Evolutionary conservation across 768 basidiomycete genomes (phyloP).

Genomic region (Hemileccinum rubropunctum): DNA sequence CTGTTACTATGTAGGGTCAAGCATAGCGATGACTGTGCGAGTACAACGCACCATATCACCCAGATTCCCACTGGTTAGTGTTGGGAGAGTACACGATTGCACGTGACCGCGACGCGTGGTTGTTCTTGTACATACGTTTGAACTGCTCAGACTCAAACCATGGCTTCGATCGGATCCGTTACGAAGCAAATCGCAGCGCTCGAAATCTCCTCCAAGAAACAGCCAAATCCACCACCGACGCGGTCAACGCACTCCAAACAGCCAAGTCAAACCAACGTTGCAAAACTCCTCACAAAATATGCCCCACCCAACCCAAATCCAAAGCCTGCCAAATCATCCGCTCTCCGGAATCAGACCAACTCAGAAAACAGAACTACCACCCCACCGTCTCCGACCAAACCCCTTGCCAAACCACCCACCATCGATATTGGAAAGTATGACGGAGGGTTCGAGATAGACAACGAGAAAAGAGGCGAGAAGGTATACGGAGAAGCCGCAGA

Average conservation of each 20-base stretch:
- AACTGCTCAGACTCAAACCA: slow-evolving; percentile 7
- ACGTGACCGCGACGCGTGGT: no score
- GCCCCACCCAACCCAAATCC: slow-evolving; percentile 55
- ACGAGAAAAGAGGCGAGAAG: slow-evolving; percentile 71
- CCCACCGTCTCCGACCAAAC: slow-evolving; percentile 23
- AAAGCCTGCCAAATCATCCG: slow-evolving; percentile 36
- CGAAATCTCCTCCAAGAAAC: slow-evolving; percentile 57
- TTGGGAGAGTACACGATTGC: no score
- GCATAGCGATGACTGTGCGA: no score
- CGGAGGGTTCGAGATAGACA: slow-evolving; percentile 92
- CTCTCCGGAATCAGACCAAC: slow-evolving; percentile 40
- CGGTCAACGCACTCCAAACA: slow-evolving; percentile 47
- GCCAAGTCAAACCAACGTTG: slow-evolving; percentile 56
- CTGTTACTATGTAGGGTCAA: background rate
- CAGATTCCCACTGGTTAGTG: no score
- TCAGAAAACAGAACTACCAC: slow-evolving; percentile 25
- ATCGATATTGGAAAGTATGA: slow-evolving; percentile 91
- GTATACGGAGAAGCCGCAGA: slow-evolving; percentile 78
- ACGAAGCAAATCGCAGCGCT: slow-evolving; percentile 69
- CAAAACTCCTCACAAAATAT: slow-evolving; percentile 73
- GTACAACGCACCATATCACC: no score
- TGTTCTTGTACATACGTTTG: no score
- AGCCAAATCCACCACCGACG: slow-evolving; percentile 29
- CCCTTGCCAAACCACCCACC: slow-evolving; percentile 15
- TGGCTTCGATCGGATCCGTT: slow-evolving; percentile 51